phyloP scores from a whole-genome alignment of 371 early-diverging fungal species.

The Mortierella sp. region DNA sequence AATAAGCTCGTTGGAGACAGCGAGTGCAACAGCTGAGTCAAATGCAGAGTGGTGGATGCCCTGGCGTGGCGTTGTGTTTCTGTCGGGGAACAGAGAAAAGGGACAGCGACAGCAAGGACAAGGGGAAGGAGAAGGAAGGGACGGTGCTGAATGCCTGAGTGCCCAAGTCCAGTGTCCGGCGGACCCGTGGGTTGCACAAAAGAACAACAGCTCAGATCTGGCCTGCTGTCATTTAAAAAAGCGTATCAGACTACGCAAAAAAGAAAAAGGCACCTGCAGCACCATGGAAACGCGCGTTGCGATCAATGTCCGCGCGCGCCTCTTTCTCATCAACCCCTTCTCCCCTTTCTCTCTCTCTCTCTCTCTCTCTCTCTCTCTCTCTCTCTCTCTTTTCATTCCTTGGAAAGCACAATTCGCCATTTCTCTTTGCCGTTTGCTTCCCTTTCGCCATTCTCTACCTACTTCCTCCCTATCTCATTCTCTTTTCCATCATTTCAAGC shows the following conservation, averaged over 20 bases:
- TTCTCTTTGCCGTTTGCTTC: too few species aligned
- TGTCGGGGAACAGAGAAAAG: too few species aligned
- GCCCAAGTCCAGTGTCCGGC: too few species aligned
- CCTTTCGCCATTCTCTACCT: background rate
- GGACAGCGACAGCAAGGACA: background rate
- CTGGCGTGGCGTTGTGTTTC: too few species aligned
- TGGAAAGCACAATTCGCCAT: background rate
- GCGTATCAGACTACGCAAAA: too few species aligned
- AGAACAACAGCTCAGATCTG: too few species aligned
- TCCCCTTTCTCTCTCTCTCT: background rate
- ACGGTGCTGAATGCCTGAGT: too few species aligned
- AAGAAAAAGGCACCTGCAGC: too few species aligned
- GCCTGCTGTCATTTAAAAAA: too few species aligned
- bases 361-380: background rate
- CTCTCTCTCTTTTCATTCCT: background rate
- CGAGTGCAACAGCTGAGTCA: too few species aligned
- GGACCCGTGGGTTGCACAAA: slow-evolving; percentile 4
- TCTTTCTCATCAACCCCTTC: background rate
- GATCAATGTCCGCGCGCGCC: background rate
- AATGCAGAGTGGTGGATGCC: too few species aligned
- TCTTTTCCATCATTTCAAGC: background rate
- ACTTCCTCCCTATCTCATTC: background rate
- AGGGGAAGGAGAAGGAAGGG: background rate
- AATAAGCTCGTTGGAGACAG: background rate
- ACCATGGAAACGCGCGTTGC: background rate